Evolutionary conservation across 192 early-diverging fungal genomes (phyloP), one percentile per base, ranked within the genome.

Genomic region (Spizellomyces sp.): DNA sequence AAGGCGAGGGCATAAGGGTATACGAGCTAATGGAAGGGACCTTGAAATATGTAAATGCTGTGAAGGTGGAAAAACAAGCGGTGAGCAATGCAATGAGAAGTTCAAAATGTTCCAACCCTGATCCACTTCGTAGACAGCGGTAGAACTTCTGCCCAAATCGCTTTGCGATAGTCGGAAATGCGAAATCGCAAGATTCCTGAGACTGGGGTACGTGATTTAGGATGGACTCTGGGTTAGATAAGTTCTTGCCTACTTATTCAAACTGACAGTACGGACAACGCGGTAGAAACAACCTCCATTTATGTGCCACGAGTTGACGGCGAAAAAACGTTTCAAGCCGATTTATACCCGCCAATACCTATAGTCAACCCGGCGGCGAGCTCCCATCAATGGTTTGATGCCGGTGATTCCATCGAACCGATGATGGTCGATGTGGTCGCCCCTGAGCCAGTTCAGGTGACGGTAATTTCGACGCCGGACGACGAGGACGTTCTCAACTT

Each of bases 151-250:
- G 47, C 73, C 77, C 0, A 79, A 79, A 58, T 9, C 17, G 9
- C 12, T 60, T 9, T 75, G 72, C 55, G 58, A 58, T 36, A 43
- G 7, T 8, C 12, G 9, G 21, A 79, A 75, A 64, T 69, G 64
- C 41, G 77, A 79, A 55, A 66, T 79, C 19, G 77, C 77, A 1
- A 47, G 77, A 22, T 79, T 79, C 44, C 15, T 76, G 21, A n/a
- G 45, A 22, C 64, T 75, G 45, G 64, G 73, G 69, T 67, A 45
- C n/a, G 43, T 62, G 10, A 36, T 36, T 36, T 36, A 3, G 27
- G 27, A 36, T 36, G 27, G 27, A 36, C 27, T 36, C 27, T 36
- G 27, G 27, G 27, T 36, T 36, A 36, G 27, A 36, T 3, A 36
- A 36, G 27, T 36, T 36, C 27, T 36, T 36, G 27, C 27, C 27